phyloP scores from a whole-genome alignment of 148 eudicot species.

The Camellia lanceoleosa region DNA sequence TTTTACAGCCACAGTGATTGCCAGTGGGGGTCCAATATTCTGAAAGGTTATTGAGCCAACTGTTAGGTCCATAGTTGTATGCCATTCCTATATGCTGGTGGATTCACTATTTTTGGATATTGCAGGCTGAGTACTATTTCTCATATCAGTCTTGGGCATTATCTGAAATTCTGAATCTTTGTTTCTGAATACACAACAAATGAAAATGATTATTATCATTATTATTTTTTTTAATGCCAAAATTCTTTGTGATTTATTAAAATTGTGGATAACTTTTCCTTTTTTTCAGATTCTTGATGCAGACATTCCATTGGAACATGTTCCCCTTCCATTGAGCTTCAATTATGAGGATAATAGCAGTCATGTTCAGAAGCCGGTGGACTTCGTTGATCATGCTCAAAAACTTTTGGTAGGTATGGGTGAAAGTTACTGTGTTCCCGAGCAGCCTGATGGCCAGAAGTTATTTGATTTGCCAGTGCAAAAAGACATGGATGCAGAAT shows the following conservation, averaged over 20 bases:
- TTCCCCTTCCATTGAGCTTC: slow-evolving; percentile 32
- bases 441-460: slow-evolving; percentile 35
- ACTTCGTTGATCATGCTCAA: slow-evolving; percentile 30
- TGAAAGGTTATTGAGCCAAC: too few species aligned
- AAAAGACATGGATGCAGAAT: slow-evolving; percentile 25
- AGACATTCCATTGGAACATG: slow-evolving; percentile 26
- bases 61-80: too few species aligned
- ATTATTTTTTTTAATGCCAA: not conserved
- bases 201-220: too few species aligned
- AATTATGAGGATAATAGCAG: slow-evolving; percentile 33
- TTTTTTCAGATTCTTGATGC: slow-evolving; percentile 43
- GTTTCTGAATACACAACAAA: too few species aligned
- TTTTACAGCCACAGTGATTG: too few species aligned
- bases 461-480: slow-evolving; percentile 38
- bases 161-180: not conserved
- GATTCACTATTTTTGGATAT: too few species aligned
- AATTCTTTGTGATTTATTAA: not conserved
- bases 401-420: slow-evolving; percentile 21
- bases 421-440: slow-evolving; percentile 29
- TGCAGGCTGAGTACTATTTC: too few species aligned
- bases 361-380: slow-evolving; percentile 25
- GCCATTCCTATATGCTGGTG: too few species aligned
- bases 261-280: not conserved
- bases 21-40: too few species aligned
- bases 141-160: not conserved